Conservation (phyloP, 805 yeast species). For the Pichia insulana region DNA sequence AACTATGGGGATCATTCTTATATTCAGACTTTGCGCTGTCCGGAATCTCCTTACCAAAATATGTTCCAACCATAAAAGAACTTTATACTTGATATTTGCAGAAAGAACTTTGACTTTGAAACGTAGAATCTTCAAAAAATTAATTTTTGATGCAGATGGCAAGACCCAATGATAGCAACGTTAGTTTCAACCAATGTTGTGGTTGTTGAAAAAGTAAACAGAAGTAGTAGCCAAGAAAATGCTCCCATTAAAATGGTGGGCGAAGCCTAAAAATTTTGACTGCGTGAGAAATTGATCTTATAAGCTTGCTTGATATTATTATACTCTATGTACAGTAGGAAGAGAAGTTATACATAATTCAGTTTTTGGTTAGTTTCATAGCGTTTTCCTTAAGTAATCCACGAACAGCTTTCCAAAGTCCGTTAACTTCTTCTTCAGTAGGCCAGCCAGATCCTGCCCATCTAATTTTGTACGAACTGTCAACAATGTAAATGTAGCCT, state of each 20-base stretch:
- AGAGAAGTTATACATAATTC: not conserved
- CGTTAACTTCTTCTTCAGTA: slow-evolving; percentile 50
- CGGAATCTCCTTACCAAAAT: slow-evolving; percentile 4
- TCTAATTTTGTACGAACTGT: slow-evolving; percentile 62
- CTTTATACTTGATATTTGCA: not conserved
- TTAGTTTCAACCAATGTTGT: no score
- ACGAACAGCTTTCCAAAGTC: slow-evolving; percentile 57
- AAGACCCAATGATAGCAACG: no score
- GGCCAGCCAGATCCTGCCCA: slow-evolving; percentile 92
- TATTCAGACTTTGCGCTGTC: slow-evolving; percentile 3
- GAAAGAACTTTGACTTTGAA: not conserved
- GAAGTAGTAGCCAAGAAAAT: not conserved
- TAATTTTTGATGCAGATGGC: no score
- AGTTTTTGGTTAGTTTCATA: slow-evolving; percentile 5
- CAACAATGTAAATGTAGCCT: slow-evolving; percentile 78
- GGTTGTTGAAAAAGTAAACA: not conserved
- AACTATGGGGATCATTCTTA: slow-evolving; percentile 3
- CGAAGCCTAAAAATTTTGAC: no score
- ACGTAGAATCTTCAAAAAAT: not conserved
- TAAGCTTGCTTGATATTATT: no score
- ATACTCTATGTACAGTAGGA: not conserved
- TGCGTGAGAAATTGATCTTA: no score
- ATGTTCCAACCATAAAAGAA: slow-evolving; percentile 5
- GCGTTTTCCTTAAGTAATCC: slow-evolving; percentile 45
- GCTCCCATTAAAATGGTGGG: not conserved